These are phyloP conservation scores for Deinandra increscens DNA, from an alignment of 129 eudicot species.

Conservation along the genomic window DNA sequence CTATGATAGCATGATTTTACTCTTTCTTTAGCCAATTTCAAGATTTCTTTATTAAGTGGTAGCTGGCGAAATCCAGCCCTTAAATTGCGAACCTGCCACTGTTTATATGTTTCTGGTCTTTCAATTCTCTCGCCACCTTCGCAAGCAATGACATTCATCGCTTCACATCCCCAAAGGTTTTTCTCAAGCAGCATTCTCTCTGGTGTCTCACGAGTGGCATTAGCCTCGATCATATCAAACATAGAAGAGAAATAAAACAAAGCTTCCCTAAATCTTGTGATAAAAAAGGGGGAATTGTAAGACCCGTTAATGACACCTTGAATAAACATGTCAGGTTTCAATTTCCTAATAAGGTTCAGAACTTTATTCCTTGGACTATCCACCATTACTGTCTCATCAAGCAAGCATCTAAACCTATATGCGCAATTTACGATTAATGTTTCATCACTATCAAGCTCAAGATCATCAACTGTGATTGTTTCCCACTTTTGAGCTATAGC, in stretches of 20 bases:
- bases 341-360: conserved; percentile 49
- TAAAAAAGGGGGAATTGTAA: conserved; percentile 71
- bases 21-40: conserved; percentile 53
- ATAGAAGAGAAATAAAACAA: conserved; percentile 67
- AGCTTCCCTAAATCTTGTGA: conserved; percentile 75
- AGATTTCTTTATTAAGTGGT: conserved; percentile 58
- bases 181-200: conserved; percentile 68
- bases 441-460: conserved; percentile 57
- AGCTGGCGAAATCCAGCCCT: conserved; percentile 64
- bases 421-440: conserved; percentile 55
- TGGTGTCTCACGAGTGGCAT: conserved; percentile 48
- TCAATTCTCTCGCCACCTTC: conserved; percentile 83
- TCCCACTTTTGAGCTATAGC: conserved; percentile 84
- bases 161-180: conserved; percentile 61
- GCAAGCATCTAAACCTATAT: conserved; percentile 53
- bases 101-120: conserved; percentile 82
- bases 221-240: conserved; percentile 80
- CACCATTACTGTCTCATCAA: conserved; percentile 69
- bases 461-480: conserved; percentile 54
- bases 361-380: conserved; percentile 68
- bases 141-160: conserved; percentile 81
- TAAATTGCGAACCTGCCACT: conserved; percentile 65
- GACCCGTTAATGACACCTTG: conserved; percentile 69
- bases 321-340: conserved; percentile 58
- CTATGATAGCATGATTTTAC: conserved; percentile 50